Percentiles rank a stretch among this genome's conserved stretches.
phyloP scores from a whole-genome alignment of 192 early-diverging fungal species.

The Endogone sp. region DNA sequence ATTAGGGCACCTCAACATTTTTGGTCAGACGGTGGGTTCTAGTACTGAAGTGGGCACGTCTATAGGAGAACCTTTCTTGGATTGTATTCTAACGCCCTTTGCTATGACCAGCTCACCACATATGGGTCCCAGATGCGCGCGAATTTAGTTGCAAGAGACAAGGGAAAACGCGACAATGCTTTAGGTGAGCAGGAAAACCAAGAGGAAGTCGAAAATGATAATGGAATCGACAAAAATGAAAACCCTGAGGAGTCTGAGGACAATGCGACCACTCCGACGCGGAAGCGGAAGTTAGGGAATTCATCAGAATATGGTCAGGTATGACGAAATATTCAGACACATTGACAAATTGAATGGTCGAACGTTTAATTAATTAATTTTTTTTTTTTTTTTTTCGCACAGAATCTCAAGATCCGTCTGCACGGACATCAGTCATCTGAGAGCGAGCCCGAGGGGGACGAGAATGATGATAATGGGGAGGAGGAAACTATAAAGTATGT shows the following conservation, averaged over 20 bases:
- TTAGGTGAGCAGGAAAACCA: neutral
- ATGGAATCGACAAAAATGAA: too few relatives aligned
- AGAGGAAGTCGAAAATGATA: neutral
- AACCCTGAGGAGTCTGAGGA: too few relatives aligned
- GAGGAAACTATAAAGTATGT: too few relatives aligned
- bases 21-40: constrained; percentile 8
- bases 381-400: neutral
- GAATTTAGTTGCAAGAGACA: constrained; percentile 6
- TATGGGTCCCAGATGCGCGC: constrained; percentile 11
- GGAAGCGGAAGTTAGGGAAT: neutral
- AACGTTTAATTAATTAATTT: neutral
- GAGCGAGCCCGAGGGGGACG: too few relatives aligned
- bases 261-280: too few relatives aligned
- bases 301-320: neutral
- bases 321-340: neutral
- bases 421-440: too few relatives aligned
- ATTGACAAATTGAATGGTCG: neutral
- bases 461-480: too few relatives aligned
- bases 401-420: too few relatives aligned
- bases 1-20: constrained; percentile 14
- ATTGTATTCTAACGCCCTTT: constrained; percentile 16
- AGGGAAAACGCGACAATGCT: neutral
- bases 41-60: constrained; percentile 7
- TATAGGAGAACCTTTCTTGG: constrained; percentile 8
- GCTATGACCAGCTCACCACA: constrained; percentile 15